Conservation (phyloP, 164 flowering plant genomes). For the Magnolia sinica region DNA sequence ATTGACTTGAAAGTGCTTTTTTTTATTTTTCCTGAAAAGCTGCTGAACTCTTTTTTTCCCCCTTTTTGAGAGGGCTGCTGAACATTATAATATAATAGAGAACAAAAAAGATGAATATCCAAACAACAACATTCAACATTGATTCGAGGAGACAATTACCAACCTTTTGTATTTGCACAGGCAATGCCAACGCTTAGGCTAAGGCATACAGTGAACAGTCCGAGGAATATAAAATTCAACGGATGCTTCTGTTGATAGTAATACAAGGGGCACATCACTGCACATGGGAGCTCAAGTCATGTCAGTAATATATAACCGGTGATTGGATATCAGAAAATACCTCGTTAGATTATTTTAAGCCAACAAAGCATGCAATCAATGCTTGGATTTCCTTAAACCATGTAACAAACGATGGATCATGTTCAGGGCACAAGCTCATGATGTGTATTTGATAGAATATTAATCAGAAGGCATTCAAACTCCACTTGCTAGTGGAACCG, state of each 20-base stretch:
- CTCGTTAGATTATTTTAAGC: background rate
- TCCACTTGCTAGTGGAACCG: too few species aligned
- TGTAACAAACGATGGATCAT: background rate
- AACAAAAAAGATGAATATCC: background rate
- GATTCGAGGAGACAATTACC: constrained; percentile 12
- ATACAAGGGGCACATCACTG: constrained; percentile 88
- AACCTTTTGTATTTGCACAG: constrained; percentile 93
- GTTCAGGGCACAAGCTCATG: too few species aligned
- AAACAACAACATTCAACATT: background rate
- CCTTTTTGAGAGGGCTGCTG: too few species aligned
- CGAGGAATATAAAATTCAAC: constrained; percentile 77
- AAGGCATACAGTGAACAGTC: constrained; percentile 74
- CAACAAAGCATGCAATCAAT: background rate
- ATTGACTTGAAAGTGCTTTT: background rate
- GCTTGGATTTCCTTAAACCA: background rate
- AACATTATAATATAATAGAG: too few species aligned
- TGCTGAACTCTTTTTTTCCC: too few species aligned
- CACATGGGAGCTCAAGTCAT: constrained; percentile 12
- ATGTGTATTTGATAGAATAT: too few species aligned
- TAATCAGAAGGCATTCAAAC: too few species aligned
- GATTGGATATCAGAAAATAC: background rate
- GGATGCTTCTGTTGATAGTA: constrained; percentile 95
- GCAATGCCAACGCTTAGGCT: constrained; percentile 79
- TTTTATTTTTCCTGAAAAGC: too few species aligned
- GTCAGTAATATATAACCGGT: constrained; percentile 5